These are phyloP conservation scores for Coemansia sp. DNA, from an alignment of 192 early-diverging fungal species.

Conservation along the genomic window DNA sequence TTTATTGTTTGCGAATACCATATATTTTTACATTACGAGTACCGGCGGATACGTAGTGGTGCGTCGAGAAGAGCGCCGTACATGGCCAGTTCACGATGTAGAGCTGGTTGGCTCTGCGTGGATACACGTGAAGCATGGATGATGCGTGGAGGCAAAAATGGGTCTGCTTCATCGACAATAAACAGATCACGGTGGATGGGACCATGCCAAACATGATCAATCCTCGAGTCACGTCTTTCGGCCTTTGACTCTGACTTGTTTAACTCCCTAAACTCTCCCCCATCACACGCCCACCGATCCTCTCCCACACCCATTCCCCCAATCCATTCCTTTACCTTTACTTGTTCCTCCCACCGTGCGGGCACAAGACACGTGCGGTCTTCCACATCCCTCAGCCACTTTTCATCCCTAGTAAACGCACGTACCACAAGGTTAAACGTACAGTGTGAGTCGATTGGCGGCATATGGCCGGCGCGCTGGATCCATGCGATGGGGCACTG, in stretches of 20 bases:
- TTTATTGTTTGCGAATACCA: neutral
- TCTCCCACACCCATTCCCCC: neutral
- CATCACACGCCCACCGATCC: neutral
- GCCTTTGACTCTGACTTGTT: neutral
- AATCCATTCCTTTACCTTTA: constrained; percentile 25
- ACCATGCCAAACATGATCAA: constrained; percentile 17
- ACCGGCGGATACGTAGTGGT: constrained; percentile 33
- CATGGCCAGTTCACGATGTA: constrained; percentile 19
- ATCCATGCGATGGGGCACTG: constrained; percentile 42
- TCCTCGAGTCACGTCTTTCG: constrained; percentile 2
- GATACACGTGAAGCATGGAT: constrained; percentile 15
- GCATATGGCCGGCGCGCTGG: constrained; percentile 45
- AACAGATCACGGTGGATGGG: constrained; percentile 26
- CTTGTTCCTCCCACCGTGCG: constrained; percentile 34
- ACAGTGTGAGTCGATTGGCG: constrained; percentile 45
- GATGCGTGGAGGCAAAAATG: constrained; percentile 13
- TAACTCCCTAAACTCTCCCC: no score
- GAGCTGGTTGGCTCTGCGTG: neutral
- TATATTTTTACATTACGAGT: constrained; percentile 9
- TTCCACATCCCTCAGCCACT: constrained; percentile 24
- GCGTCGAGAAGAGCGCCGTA: constrained; percentile 34
- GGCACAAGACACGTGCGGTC: constrained; percentile 23
- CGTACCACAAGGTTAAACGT: constrained; percentile 46
- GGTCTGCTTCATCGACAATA: constrained; percentile 26
- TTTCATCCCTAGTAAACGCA: constrained; percentile 31